A percentile compares a stretch with the other conserved stretches of the same genome.
These are phyloP conservation scores for Cyberlindnera lachancei DNA, from an alignment of 805 yeast genomes.

Conservation along the genomic window DNA sequence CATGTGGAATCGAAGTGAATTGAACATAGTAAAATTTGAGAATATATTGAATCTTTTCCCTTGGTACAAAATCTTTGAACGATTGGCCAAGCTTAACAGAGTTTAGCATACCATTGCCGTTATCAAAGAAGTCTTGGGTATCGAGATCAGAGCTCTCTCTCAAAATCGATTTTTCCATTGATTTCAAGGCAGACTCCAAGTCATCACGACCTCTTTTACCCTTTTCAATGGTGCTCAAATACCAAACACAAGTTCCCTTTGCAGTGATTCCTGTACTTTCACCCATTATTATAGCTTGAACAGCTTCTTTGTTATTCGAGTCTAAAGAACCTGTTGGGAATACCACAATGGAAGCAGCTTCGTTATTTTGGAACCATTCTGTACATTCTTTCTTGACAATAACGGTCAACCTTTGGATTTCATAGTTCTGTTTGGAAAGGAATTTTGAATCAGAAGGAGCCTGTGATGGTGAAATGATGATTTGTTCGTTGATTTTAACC, in stretches of 20 bases:
- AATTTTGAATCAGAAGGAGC: conserved; percentile 36
- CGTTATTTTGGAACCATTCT: conserved; percentile 87
- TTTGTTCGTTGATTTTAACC: conserved; percentile 70
- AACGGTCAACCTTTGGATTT: conserved; percentile 69
- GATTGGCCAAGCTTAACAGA: conserved; percentile 84
- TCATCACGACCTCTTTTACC: conserved; percentile 66
- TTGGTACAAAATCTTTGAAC: conserved; percentile 77
- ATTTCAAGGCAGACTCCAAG: conserved; percentile 70
- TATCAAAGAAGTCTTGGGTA: conserved; percentile 27
- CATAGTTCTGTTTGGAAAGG: conserved; percentile 39
- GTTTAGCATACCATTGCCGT: conserved; percentile 52
- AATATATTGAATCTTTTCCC: conserved; percentile 56
- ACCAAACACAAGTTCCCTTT: conserved; percentile 84
- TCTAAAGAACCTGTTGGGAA: conserved; percentile 83
- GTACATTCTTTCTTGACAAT: conserved; percentile 80
- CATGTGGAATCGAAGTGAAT: conserved; percentile 46
- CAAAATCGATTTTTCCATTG: conserved; percentile 71
- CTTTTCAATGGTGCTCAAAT: conserved; percentile 69
- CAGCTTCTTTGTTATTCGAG: conserved; percentile 56
- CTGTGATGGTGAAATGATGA: conserved; percentile 70
- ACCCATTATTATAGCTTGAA: conserved; percentile 83
- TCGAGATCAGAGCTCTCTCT: conserved; percentile 61
- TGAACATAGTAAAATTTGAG: conserved; percentile 59
- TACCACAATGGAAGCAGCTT: conserved; percentile 79
- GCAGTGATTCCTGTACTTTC: conserved; percentile 87